Evolutionary conservation across 345 rosid species (phyloP).

Genomic region (Hirschfeldia incana): DNA sequence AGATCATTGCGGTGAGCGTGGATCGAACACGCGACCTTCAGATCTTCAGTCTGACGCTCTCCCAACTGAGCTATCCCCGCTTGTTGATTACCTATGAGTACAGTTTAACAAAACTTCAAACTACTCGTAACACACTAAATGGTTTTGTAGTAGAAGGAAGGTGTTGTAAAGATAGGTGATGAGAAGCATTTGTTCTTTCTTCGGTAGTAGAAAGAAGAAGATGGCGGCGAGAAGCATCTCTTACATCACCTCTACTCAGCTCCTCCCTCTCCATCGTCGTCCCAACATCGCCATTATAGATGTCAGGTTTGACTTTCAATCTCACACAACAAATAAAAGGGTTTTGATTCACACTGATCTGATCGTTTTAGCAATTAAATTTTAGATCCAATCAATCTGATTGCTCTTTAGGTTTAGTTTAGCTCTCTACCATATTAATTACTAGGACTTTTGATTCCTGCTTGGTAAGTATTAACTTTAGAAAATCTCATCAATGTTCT

Average conservation of each 20-base stretch:
- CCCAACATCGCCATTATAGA: constrained; percentile 80
- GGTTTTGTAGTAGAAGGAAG: neutral
- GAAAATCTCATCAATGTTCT: neutral
- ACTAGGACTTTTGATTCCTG: neutral
- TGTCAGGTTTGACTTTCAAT: constrained; percentile 57
- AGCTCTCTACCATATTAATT: no score
- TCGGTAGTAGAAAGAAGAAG: constrained; percentile 10
- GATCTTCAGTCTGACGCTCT: constrained; percentile 99
- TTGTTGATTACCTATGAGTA: neutral
- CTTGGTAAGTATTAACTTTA: neutral
- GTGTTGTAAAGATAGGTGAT: constrained; percentile 10
- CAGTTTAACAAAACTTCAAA: neutral
- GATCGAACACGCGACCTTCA: constrained; percentile 98
- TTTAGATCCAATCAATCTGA: neutral
- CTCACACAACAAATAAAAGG: neutral
- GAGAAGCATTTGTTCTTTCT: constrained; percentile 19
- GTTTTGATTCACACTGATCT: constrained; percentile 1
- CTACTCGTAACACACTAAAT: neutral
- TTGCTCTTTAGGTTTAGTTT: neutral
- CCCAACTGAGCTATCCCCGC: constrained; percentile 83
- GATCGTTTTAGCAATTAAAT: neutral
- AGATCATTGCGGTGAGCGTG: constrained; percentile 74
- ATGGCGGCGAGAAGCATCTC: constrained; percentile 87
- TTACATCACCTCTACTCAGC: constrained; percentile 76
- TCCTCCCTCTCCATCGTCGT: constrained; percentile 62